Base-by-base conservation (phyloP, 1,139 yeast genomes). In the Kurtzmaniella quercitrusa region DNA sequence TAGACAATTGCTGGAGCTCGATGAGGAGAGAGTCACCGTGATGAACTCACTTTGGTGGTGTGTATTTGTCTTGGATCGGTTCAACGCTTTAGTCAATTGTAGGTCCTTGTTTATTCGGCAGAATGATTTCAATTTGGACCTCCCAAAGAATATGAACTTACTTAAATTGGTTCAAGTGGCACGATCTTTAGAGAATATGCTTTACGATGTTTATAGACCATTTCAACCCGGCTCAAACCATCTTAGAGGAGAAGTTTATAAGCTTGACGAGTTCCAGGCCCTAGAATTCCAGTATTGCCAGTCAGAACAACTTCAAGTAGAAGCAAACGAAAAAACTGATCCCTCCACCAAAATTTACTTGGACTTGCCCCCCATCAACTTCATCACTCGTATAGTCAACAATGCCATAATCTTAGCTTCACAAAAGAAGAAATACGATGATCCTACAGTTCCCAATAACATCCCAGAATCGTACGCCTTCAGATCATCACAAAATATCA, bases 21-120 rank as follows among this genome's bases (percentile, higher is more conserved):
- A 45, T n/a, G 41, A 46, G 3, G 57, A 48, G n/a, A 49, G 49
- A 14, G 50, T 54, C 8, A 56, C 52, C 15, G 61, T 64, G 43
- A 52, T 61, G 23, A 53, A 59, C n/a, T 57, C 59, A 39, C 49
- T 67, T 19, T 68, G 73, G 72, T 69, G 72, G 71, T 53, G 61
- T 36, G 55, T 68, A 44, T 67, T 57, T 44, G 52, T 67, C 2
- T 51, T 66, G 45, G 75, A 69, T 49, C 48, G 71, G 21, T 59
- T 66, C 51, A 67, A 62, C 49, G 70, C 63, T 4, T 46, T 61
- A 33, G 53, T 57, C 12, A 62, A 62, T 47, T 53, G 57, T 17
- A 45, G 68, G 12, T 54, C 60, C 8, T 41, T 61, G 29, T 63
- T 63, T 44, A 55, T 64, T 27, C 50, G 56, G 33, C 57, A 55